Conservation (phyloP, 257 asterid genomes). For the Apocynum venetum region DNA sequence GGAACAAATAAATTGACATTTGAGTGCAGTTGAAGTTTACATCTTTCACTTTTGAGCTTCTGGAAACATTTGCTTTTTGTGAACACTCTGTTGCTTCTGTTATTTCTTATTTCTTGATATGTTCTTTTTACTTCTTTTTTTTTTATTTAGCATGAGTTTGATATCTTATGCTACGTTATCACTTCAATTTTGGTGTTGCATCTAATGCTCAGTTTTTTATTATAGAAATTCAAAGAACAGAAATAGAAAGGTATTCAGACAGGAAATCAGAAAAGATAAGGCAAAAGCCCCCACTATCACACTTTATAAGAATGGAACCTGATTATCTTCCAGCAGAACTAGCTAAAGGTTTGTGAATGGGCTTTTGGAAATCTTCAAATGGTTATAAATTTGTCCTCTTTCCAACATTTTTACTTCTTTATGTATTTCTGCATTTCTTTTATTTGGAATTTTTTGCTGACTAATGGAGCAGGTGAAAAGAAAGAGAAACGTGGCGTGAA, state of each 20-base stretch:
- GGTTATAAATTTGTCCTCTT: neutral
- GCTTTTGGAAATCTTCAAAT: conserved; percentile 1
- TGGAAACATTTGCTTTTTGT: neutral
- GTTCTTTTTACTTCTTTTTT: neutral
- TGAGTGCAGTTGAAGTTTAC: neutral
- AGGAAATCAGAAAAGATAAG: conserved; percentile 20
- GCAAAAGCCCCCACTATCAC: conserved; percentile 38
- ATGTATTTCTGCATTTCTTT: conserved; percentile 3
- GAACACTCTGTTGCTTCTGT: neutral
- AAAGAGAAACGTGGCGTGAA: conserved; percentile 29
- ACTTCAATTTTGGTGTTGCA: neutral
- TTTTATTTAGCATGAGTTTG: neutral
- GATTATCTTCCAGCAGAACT: conserved; percentile 69
- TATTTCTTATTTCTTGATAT: conserved; percentile 13
- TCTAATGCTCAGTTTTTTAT: neutral
- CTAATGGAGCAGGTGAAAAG: conserved; percentile 35
- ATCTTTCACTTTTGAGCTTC: conserved; percentile 21
- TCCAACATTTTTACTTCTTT: neutral
- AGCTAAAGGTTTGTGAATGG: conserved; percentile 39
- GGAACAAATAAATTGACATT: neutral
- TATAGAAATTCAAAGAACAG: conserved; percentile 40
- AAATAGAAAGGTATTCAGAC: conserved; percentile 58
- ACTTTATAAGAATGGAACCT: conserved; percentile 40
- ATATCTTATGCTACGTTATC: neutral
- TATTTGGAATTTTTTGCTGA: conserved; percentile 10